Conservation (phyloP, 768 basidiomycete species). For the Kwoniella dendrophila region DNA sequence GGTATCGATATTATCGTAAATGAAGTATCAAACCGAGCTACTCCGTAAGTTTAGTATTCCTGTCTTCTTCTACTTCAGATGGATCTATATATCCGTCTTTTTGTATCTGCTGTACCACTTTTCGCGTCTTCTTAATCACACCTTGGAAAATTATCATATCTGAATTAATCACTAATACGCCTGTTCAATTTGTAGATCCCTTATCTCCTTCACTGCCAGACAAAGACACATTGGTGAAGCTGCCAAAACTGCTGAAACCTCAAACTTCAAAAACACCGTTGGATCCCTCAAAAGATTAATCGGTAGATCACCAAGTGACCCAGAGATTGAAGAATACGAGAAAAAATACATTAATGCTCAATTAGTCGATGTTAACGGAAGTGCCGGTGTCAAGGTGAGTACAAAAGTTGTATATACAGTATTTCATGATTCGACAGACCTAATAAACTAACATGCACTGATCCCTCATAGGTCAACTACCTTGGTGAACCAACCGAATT, state of each 20-base stretch:
- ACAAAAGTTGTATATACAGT: background rate
- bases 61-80: background rate
- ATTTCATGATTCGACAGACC: background rate
- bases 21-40: constrained; percentile 94
- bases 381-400: constrained; percentile 81
- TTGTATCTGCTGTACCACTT: background rate
- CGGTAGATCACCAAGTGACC: constrained; percentile 76
- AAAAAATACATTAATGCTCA: constrained; percentile 87
- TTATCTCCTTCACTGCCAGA: constrained; percentile 90
- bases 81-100: background rate
- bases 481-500: constrained; percentile 77
- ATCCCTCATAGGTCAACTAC: constrained; percentile 71
- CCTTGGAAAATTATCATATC: too few species aligned
- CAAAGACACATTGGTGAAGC: constrained; percentile 89
- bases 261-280: constrained; percentile 96
- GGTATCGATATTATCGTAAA: constrained; percentile 99
- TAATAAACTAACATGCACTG: background rate
- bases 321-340: constrained; percentile 76
- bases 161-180: constrained; percentile 2
- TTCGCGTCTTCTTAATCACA: background rate
- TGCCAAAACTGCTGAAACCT: constrained; percentile 96
- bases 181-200: constrained; percentile 64
- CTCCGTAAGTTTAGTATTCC: constrained; percentile 69
- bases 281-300: constrained; percentile 88
- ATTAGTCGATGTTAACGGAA: constrained; percentile 79